These are phyloP conservation scores for Dothistroma pini DNA, from an alignment of 2,329 filamentous ascomycete species.

Conservation along the genomic window DNA sequence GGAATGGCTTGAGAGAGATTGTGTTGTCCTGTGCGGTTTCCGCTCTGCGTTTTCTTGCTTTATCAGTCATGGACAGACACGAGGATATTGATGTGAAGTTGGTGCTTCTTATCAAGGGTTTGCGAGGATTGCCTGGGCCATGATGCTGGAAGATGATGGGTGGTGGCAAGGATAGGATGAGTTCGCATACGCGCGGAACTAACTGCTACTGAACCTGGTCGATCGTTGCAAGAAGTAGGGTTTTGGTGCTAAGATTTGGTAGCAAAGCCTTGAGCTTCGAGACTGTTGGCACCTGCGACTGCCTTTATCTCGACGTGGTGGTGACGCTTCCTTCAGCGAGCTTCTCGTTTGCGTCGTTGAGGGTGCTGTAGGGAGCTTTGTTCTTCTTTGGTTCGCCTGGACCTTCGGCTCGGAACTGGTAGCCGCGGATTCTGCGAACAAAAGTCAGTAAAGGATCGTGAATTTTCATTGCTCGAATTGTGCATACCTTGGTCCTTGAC, in stretches of 20 bases:
- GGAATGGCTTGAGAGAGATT: too few species aligned
- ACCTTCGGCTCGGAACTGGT: conserved; percentile 71
- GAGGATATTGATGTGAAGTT: too few species aligned
- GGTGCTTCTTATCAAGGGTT: too few species aligned
- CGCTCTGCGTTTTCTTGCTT: too few species aligned
- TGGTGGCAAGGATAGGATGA: too few species aligned
- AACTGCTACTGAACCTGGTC: too few species aligned
- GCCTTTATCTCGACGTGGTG: conserved; percentile 41
- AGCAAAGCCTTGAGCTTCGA: conserved; percentile 45
- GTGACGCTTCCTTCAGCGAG: conserved; percentile 48
- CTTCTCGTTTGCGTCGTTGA: conserved; percentile 49
- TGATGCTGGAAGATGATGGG: too few species aligned
- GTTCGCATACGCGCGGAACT: too few species aligned
- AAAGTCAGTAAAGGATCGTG: conserved; percentile 8
- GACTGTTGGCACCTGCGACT: conserved; percentile 45
- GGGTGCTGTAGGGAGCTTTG: conserved; percentile 64
- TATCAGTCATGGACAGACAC: too few species aligned
- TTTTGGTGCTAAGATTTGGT: conserved; percentile 16
- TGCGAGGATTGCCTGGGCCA: too few species aligned
- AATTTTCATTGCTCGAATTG: conserved; percentile 4
- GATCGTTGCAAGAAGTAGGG: too few species aligned
- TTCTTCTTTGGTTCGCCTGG: conserved; percentile 61
- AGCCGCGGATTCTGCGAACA: conserved; percentile 61
- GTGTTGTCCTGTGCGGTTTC: too few species aligned
- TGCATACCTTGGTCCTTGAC: conserved; percentile 65